Evolutionary conservation across 495 filamentous ascomycete genomes (phyloP), one percentile per base, ranked within the genome.

Genomic region (Neurospora sp.): DNA sequence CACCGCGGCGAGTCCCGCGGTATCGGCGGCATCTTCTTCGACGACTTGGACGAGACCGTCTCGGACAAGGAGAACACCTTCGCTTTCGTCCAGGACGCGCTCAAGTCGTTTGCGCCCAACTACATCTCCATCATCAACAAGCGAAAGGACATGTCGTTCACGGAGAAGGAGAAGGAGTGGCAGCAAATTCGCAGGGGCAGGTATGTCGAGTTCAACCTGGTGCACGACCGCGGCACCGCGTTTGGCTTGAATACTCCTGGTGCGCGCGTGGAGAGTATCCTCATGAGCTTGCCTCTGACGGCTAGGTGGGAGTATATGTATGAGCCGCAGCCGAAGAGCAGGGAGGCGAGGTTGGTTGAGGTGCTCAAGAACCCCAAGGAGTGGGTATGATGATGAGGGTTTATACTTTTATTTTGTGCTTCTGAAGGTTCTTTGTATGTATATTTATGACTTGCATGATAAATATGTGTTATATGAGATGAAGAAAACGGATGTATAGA

Each of bases 201-300:
- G 76, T 99, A 99, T 81, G 96, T 99, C 37, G 96, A 99, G 81
- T 99, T 99, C 82, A 99, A 99, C 82, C 87, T 99, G 20, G 92
- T 99, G 68, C 94, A 99, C 83, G 96, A 99, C 84, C 89, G 96
- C 38, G 96, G 96, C 14, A 99, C 96, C 7, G 91, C 91, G 69
- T 99, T 99, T 80, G 96, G 96, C 0, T 83, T 99, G 71, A 94
- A 94, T 75, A 97, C 96, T 0, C 96, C 96, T 4, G 93, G 93
- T 73, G 92, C 94, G 11, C 88, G 96, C 71, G 88, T 99, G 7
- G 96, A 99, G 84, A 97, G 93, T 83, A 98, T 99, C 71, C 82
- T 99, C 75, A 98, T 99, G 94, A 97, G 93, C 84, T 82, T 99
- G 73, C 96, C 96, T 3, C 84, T 97, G 70, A 98, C 96, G 44